A percentile compares a stretch with the other conserved stretches of the same genome.
phyloP scores from a whole-genome alignment of 2,329 filamentous ascomycete species.

The Penicillium italicum region DNA sequence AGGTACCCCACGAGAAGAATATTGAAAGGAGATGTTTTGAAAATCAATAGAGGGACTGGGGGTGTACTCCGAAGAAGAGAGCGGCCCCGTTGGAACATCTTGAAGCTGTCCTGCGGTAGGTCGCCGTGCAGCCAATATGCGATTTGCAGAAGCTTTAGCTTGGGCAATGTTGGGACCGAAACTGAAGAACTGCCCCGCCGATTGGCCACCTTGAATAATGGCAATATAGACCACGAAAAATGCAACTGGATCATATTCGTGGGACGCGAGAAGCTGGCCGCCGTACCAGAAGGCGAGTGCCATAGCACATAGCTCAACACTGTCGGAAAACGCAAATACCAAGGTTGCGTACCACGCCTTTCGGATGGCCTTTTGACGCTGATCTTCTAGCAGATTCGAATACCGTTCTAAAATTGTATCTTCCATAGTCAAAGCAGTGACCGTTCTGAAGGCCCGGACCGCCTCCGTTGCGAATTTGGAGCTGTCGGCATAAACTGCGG shows the following conservation, averaged over 20 bases:
- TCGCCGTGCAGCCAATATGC: slow-evolving; percentile 33
- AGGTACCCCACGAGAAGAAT: slow-evolving; percentile 30
- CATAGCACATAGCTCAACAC: slow-evolving; percentile 60
- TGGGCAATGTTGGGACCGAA: slow-evolving; percentile 57
- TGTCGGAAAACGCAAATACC: slow-evolving; percentile 67
- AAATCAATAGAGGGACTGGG: slow-evolving; percentile 32
- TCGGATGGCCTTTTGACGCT: slow-evolving; percentile 58
- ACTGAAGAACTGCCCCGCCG: slow-evolving; percentile 63
- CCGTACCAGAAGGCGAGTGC: slow-evolving; percentile 62
- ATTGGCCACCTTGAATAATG: slow-evolving; percentile 64
- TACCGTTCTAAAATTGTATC: slow-evolving; percentile 62
- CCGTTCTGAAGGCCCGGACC: slow-evolving; percentile 70
- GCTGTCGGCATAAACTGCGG: slow-evolving; percentile 65
- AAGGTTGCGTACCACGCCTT: slow-evolving; percentile 62
- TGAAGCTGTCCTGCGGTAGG: not conserved
- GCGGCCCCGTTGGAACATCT: not conserved
- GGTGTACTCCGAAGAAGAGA: not conserved
- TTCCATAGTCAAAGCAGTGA: slow-evolving; percentile 67
- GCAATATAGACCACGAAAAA: slow-evolving; percentile 63
- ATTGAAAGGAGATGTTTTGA: slow-evolving; percentile 36
- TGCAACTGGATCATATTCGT: slow-evolving; percentile 46
- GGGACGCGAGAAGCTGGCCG: slow-evolving; percentile 53
- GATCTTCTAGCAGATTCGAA: slow-evolving; percentile 53
- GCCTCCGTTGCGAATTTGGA: slow-evolving; percentile 72
- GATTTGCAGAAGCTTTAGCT: slow-evolving; percentile 37